phyloP scores from a whole-genome alignment of 108 stramenopile genomes.

The Poteriospumella lacustris region DNA sequence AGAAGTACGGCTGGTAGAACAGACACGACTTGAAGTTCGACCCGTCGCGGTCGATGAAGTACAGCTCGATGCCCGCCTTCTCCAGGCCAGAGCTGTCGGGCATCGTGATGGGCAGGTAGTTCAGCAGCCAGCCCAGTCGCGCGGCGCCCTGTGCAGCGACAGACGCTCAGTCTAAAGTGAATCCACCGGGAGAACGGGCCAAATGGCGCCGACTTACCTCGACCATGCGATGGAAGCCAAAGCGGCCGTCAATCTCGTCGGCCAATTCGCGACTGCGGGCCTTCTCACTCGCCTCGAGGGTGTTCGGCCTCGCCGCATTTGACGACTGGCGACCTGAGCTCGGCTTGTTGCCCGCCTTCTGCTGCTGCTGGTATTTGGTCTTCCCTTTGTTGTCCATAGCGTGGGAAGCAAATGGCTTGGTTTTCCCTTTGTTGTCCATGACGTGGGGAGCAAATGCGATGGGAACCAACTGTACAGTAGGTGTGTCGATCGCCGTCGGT shows the following conservation, averaged over 20 bases:
- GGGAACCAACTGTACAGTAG: too few species aligned
- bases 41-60: slow-evolving; percentile 68
- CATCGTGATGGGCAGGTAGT: neutral
- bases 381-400: too few species aligned
- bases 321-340: too few species aligned
- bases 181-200: neutral
- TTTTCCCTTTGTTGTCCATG: too few species aligned
- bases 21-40: slow-evolving; percentile 78
- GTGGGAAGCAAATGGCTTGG: too few species aligned
- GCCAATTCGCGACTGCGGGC: neutral
- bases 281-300: too few species aligned
- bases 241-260: neutral
- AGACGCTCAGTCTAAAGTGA: neutral
- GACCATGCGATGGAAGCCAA: neutral
- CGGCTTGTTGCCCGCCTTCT: too few species aligned
- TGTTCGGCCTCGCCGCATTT: too few species aligned
- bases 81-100: slow-evolving; percentile 39
- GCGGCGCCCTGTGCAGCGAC: neutral
- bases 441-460: too few species aligned
- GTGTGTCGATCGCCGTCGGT: too few species aligned
- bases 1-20: slow-evolving; percentile 87
- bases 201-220: neutral
- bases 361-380: too few species aligned
- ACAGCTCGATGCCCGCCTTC: slow-evolving; percentile 77
- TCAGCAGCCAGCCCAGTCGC: neutral